A percentile compares a stretch with the other conserved stretches of the same genome.
These are phyloP conservation scores for Pyrus bretschneideri DNA, from an alignment of 306 rosid genomes.

Conservation along the genomic window DNA sequence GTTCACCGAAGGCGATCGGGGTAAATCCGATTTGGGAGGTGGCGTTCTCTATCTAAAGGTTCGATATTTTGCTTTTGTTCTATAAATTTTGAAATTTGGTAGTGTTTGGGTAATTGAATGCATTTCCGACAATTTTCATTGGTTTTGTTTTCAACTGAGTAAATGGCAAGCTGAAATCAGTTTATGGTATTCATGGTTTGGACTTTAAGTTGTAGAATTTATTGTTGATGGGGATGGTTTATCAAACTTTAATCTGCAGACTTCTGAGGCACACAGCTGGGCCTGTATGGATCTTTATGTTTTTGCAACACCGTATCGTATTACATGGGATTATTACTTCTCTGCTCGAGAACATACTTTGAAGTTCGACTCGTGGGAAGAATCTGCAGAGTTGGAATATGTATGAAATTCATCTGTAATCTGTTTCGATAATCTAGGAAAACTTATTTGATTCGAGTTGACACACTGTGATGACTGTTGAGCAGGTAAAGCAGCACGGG, in stretches of 20 bases:
- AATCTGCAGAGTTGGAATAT: constrained; percentile 93
- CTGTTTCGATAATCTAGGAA: constrained; percentile 9
- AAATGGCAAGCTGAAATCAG: not conserved
- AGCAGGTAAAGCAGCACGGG: constrained; percentile 94
- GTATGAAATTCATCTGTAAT: constrained; percentile 36
- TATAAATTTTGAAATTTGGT: not conserved
- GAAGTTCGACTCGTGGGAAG: constrained; percentile 88
- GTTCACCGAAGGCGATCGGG: constrained; percentile 37
- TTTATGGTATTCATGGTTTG: not conserved
- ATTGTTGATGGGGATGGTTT: not conserved
- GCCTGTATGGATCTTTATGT: constrained; percentile 97
- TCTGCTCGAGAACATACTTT: constrained; percentile 73
- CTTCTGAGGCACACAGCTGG: constrained; percentile 96
- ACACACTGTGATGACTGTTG: constrained; percentile 18
- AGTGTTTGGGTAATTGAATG: not conserved
- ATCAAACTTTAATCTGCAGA: constrained; percentile 32
- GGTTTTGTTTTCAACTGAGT: not conserved
- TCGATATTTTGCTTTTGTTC: not conserved
- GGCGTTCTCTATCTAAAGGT: constrained; percentile 86
- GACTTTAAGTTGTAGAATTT: not conserved
- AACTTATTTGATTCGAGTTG: constrained; percentile 11
- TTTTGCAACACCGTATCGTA: constrained; percentile 88
- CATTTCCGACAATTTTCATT: not conserved
- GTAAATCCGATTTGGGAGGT: constrained; percentile 53
- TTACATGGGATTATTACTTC: constrained; percentile 97